A percentile compares a stretch with the other conserved stretches of the same genome.
phyloP scores from a whole-genome alignment of 2,329 filamentous ascomycete genomes.

The Ascochyta koolunga region DNA sequence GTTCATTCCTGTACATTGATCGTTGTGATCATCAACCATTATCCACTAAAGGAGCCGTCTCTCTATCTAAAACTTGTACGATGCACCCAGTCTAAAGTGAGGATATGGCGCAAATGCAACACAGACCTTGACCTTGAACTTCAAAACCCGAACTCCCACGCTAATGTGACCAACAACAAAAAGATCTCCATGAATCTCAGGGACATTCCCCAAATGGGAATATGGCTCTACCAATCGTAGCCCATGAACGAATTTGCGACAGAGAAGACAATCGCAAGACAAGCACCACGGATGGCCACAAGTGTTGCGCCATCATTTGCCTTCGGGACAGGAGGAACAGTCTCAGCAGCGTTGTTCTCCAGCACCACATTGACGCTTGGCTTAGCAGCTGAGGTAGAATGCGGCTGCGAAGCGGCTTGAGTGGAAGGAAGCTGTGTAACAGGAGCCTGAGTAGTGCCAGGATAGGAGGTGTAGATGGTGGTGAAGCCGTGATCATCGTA shows the following conservation, averaged over 20 bases:
- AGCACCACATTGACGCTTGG: background rate
- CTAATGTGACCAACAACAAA: background rate
- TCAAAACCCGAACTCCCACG: constrained; percentile 10
- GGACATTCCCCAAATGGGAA: background rate
- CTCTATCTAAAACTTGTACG: constrained; percentile 2
- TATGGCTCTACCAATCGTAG: background rate
- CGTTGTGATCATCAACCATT: constrained; percentile 1
- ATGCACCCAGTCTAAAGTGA: background rate
- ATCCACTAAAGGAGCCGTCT: background rate
- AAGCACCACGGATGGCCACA: too few relatives aligned
- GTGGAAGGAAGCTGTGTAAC: constrained; percentile 7
- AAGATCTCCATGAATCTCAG: too few relatives aligned
- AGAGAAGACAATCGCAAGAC: background rate
- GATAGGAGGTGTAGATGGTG: constrained; percentile 50
- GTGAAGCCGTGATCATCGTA: constrained; percentile 59
- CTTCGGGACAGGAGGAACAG: constrained; percentile 9
- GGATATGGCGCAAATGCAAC: background rate
- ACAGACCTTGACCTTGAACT: constrained; percentile 10
- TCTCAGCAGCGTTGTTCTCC: constrained; percentile 19
- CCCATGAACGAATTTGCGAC: background rate
- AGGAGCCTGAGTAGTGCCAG: constrained; percentile 18
- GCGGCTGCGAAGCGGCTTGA: constrained; percentile 2
- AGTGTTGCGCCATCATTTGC: constrained; percentile 1
- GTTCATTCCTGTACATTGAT: constrained; percentile 1
- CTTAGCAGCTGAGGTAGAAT: constrained; percentile 5